Evolutionary conservation across 345 rosid species (phyloP).

Genomic region (Brassica carinata): DNA sequence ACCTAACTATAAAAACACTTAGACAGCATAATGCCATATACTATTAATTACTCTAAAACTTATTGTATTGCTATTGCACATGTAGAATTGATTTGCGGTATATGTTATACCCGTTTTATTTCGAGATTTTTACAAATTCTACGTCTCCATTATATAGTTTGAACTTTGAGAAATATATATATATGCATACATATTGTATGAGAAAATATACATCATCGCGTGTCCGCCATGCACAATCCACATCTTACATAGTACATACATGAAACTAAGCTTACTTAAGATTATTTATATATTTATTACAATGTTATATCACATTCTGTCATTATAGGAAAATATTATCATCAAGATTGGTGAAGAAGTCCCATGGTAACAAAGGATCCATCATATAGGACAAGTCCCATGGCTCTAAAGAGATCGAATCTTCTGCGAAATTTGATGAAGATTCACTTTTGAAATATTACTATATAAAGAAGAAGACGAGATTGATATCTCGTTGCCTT

Average conservation of each 20-base stretch:
- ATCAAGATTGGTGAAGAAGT: constrained; percentile 48
- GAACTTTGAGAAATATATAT: background rate
- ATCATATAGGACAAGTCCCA: constrained; percentile 52
- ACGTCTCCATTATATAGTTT: background rate
- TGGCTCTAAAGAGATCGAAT: constrained; percentile 39
- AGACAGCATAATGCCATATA: background rate
- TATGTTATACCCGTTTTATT: background rate
- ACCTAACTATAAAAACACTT: constrained; percentile 25
- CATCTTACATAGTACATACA: constrained; percentile 28
- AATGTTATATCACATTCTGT: constrained; percentile 24
- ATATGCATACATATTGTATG: background rate
- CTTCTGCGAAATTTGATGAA: constrained; percentile 45
- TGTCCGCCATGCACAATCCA: constrained; percentile 21
- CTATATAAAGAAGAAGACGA: constrained; percentile 43
- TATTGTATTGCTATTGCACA: constrained; percentile 2
- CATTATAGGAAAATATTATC: constrained; percentile 45
- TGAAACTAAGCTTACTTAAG: constrained; percentile 9
- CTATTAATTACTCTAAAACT: background rate
- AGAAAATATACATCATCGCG: constrained; percentile 15
- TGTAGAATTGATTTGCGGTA: constrained; percentile 9
- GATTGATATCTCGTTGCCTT: constrained; percentile 39
- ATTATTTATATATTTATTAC: background rate
- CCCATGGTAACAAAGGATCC: constrained; percentile 74
- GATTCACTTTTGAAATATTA: constrained; percentile 35
- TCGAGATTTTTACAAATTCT: background rate